These are phyloP conservation scores for Kodamaea hsintzibuensis DNA, from an alignment of 805 yeast genomes.

Conservation along the genomic window DNA sequence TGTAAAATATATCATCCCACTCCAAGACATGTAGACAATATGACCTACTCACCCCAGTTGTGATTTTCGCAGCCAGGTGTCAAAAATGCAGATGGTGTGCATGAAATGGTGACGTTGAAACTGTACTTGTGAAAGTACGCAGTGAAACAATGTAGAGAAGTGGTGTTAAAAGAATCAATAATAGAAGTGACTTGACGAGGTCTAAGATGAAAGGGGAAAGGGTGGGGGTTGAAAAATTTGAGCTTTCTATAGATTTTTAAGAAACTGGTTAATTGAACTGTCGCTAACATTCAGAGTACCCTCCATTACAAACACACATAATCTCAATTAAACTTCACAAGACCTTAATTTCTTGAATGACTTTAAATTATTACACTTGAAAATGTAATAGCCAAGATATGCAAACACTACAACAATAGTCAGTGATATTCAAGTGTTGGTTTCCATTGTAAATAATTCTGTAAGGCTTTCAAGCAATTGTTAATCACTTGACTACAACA, in stretches of 20 bases:
- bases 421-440: background rate
- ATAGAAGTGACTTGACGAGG: background rate
- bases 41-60: background rate
- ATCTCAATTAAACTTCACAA: background rate
- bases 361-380: too few relatives aligned
- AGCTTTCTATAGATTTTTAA: background rate
- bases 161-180: background rate
- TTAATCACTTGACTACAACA: too few relatives aligned
- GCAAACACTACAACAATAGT: background rate
- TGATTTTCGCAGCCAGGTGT: background rate
- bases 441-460: background rate
- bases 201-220: background rate
- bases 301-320: too few relatives aligned
- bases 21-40: background rate
- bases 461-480: background rate
- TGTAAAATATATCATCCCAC: background rate
- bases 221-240: background rate
- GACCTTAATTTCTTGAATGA: background rate
- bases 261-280: too few relatives aligned
- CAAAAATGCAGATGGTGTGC: background rate
- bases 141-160: background rate
- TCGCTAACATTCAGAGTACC: too few relatives aligned
- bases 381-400: background rate
- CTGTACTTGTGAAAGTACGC: background rate
- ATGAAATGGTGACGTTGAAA: background rate